These are phyloP conservation scores for Polytrichum formosum DNA, from an alignment of 225 moss, liverwort and hornwort species.

Conservation along the genomic window DNA sequence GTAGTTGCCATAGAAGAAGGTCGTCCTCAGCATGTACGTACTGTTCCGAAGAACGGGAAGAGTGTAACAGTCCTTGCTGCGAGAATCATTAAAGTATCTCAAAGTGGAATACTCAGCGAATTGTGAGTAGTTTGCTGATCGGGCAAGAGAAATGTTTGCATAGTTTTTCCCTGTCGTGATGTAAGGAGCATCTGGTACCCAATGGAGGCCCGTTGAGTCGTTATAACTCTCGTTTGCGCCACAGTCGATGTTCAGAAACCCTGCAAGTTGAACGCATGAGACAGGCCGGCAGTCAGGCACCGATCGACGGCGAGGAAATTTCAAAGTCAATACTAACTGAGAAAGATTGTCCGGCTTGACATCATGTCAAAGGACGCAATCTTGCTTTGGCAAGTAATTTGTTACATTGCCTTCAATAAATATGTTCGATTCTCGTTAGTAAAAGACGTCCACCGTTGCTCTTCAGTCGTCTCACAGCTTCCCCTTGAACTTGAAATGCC, in stretches of 20 bases:
- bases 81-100: conserved; percentile 13
- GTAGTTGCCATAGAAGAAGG: conserved; percentile 4
- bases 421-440: no score
- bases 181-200: conserved; percentile 11
- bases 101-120: conserved; percentile 1
- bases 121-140: background rate
- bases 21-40: conserved; percentile 13
- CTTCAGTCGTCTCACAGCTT: no score
- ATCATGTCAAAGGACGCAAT: no score
- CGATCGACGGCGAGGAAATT: background rate
- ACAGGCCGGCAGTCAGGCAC: background rate
- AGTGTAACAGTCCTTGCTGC: conserved; percentile 16
- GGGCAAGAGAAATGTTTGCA: background rate
- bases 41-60: conserved; percentile 5
- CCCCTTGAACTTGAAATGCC: no score
- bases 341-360: no score
- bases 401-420: no score
- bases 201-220: conserved; percentile 14
- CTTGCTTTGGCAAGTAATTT: no score
- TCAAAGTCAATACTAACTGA: background rate
- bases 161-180: conserved; percentile 3
- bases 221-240: conserved; percentile 2
- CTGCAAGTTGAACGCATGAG: conserved; percentile 5
- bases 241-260: conserved; percentile 14
- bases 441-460: no score